Percentiles rank a stretch among this genome's conserved stretches.
phyloP scores from a whole-genome alignment of 306 rosid genomes.

The Malus sylvestris region DNA sequence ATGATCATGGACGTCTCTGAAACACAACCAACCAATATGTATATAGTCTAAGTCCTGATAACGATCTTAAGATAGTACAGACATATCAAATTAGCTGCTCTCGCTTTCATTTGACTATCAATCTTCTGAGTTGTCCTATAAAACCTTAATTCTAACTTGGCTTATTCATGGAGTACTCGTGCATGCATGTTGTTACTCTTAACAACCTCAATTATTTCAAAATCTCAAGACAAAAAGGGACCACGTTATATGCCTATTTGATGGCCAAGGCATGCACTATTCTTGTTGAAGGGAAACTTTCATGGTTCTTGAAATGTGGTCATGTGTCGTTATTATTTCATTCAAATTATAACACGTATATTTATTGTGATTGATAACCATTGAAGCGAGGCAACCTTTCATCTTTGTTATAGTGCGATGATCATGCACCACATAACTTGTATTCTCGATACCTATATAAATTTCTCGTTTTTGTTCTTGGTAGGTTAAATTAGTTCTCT shows the following conservation, averaged over 20 bases:
- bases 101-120: constrained; percentile 5
- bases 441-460: too few species aligned
- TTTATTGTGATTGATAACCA: too few species aligned
- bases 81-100: background rate
- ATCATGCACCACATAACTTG: too few species aligned
- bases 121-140: background rate
- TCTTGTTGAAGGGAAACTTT: too few species aligned
- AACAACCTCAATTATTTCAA: constrained; percentile 15
- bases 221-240: constrained; percentile 4
- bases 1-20: background rate
- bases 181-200: constrained; percentile 1
- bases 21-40: background rate
- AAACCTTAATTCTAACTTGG: too few species aligned
- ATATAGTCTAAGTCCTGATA: background rate
- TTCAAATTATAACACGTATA: too few species aligned
- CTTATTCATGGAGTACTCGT: background rate
- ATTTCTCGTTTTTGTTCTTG: too few species aligned
- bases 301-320: too few species aligned
- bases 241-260: background rate
- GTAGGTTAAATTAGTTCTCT: background rate
- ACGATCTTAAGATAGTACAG: background rate
- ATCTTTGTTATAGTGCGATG: too few species aligned
- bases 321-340: too few species aligned
- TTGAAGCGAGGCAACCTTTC: too few species aligned
- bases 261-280: background rate